Base-by-base conservation (phyloP, 2,329 filamentous ascomycete species). In the Stemphylium beticola region DNA sequence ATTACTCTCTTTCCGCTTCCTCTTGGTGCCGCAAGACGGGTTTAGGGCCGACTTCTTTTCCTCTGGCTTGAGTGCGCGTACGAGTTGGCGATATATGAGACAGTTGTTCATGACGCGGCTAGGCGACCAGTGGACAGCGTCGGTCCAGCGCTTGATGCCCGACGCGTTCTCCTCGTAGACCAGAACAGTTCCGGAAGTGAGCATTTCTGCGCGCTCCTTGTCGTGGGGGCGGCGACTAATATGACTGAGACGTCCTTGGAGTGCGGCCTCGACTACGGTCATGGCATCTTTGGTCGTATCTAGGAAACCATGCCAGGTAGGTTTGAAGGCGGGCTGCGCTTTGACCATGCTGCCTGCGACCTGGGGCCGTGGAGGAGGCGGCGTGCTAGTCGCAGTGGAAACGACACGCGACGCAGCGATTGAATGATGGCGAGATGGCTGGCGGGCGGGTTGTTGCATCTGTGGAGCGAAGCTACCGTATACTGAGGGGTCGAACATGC, bases 81-180 rank as follows among this genome's bases (percentile, higher is more conserved):
- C 67, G 3, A 96, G 82, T 73, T 96, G 91, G 26, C 92, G 87
- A 69, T 96, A 96, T 63, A 96, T 85, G 38, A 96, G 82, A 65
- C 92, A 96, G 71, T 95, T 95, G 54, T 88, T 89, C 42, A 93
- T 81, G 42, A 96, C 93, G 14, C 90, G 87, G 74, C 88, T 96
- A 0, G 93, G 93, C 64, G 91, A 96, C 93, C 93, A 97, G 6
- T 89, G 88, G 10, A 93, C 86, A 12, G 93, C 92, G 65, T 97
- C 93, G 0, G 92, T 96, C 93, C 93, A 97, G 51, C 93, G 84
- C 78, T 96, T 96, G 77, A 96, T 96, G 4, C 92, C 92, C 0
- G 92, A 96, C 0, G 91, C 88, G 57, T 91, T 88, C 73, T 96
- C 92, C 69, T 96, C 92, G 74, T 96, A 97, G 62, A 96, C 91